Base-by-base conservation (phyloP, 805 yeast species). In the Phaffomyces opuntiae region DNA sequence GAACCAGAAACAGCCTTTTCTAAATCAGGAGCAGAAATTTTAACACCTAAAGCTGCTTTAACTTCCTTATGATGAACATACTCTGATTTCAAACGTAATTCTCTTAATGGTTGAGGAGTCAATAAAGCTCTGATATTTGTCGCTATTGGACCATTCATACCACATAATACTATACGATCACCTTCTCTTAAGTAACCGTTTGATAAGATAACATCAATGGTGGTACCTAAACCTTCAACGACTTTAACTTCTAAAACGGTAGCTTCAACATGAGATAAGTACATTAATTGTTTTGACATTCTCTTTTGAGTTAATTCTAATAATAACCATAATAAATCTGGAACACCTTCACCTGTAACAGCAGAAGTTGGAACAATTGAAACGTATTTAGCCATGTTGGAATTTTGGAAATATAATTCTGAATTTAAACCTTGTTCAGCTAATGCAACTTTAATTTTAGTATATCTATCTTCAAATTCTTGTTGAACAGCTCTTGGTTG, bases 1-100 rank as follows among this genome's bases (percentile, higher is more conserved):
- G 99, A 93, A 71, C 99, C 99, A 40, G 99, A 97, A 63, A 93
- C 96, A 12, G 99, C 99, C 70, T 93, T 91, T 61, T 93, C 99
- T 56, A 93, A 78, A 64, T 93, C 99, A 63, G 87, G 87, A 36
- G 99, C 99, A 46, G 98, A 95, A 64, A 93, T 88, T 77, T 93
- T 90, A 47, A 93, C 97, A 79, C 99, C 99, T 56, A 93, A 76
- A 35, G 99, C 99, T 26, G 99, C 99, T 73, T 91, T 93, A 49
- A 93, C 98, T 69, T 91, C 96, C 65, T 93, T 93, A 70, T 88
- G 93, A 64, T 95, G 99, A 43, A 90, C 79, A 65, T 93, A 93
- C 55, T 88, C 96, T n/a, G 96, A 86, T 67, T 93, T 93, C 67
- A 93, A 76, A 69, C 99, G 89, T 67, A 93, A 72, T 67, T 93